phyloP scores from a whole-genome alignment of 2,329 filamentous ascomycete genomes.

The Pseudogymnoascus sp. region DNA sequence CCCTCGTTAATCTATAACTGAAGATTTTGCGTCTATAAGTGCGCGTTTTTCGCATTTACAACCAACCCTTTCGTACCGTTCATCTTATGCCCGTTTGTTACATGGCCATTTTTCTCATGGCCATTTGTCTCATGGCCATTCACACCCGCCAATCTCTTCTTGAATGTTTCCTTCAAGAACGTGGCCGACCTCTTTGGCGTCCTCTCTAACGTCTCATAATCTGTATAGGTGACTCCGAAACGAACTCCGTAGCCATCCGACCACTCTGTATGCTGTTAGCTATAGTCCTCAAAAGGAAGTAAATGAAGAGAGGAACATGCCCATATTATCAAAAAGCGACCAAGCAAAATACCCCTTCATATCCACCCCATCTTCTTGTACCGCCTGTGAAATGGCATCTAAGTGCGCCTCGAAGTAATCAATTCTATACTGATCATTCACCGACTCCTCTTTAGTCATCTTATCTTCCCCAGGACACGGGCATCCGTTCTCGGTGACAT shows the following conservation, averaged over 20 bases:
- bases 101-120: background rate
- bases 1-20: background rate
- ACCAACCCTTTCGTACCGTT: background rate
- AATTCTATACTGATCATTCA: slow-evolving; percentile 31
- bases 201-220: slow-evolving; percentile 23
- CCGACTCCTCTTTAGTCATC: slow-evolving; percentile 29
- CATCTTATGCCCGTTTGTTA: background rate
- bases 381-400: slow-evolving; percentile 29
- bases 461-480: slow-evolving; percentile 28
- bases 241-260: slow-evolving; percentile 24
- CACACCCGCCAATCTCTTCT: background rate
- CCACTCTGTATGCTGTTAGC: slow-evolving; percentile 19
- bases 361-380: slow-evolving; percentile 19
- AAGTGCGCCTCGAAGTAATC: slow-evolving; percentile 33
- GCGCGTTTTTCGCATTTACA: background rate
- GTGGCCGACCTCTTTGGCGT: slow-evolving; percentile 24
- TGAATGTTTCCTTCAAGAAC: slow-evolving; percentile 17
- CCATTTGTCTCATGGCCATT: background rate
- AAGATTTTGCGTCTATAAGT: background rate
- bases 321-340: slow-evolving; percentile 29
- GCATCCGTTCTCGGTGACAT: slow-evolving; percentile 27
- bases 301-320: slow-evolving; percentile 18
- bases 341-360: slow-evolving; percentile 29
- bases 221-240: slow-evolving; percentile 24
- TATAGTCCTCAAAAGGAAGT: slow-evolving; percentile 3